A percentile compares a stretch with the other conserved stretches of the same genome.
phyloP scores from a whole-genome alignment of 441 rosid species.

The Adansonia grandidieri region DNA sequence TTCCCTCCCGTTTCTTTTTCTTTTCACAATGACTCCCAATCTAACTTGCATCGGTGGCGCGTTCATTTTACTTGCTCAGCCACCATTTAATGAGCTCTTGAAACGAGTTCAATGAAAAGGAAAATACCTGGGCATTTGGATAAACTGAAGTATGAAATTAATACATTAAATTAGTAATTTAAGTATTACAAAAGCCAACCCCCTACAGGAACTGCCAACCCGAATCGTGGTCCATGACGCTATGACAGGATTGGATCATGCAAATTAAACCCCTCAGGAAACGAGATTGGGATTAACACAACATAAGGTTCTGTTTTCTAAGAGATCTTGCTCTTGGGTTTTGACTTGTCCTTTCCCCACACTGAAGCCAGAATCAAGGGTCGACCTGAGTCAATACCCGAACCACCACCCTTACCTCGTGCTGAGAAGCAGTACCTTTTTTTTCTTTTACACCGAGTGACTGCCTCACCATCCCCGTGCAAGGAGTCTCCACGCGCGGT shows the following conservation, averaged over 20 bases:
- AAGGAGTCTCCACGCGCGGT: conserved; percentile 71
- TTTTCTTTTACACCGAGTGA: background rate
- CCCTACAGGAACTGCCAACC: background rate
- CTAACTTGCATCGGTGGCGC: conserved; percentile 10
- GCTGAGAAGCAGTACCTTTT: conserved; percentile 31
- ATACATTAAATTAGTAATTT: background rate
- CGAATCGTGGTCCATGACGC: background rate
- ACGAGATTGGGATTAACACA: too few relatives aligned
- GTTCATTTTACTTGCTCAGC: background rate
- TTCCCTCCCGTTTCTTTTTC: too few relatives aligned
- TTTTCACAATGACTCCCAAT: background rate
- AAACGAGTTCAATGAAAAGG: too few relatives aligned
- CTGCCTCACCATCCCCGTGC: conserved; percentile 35
- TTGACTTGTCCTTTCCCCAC: background rate
- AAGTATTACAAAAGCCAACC: background rate
- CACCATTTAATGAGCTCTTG: background rate
- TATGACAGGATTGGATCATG: background rate
- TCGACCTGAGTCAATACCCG: conserved; percentile 95
- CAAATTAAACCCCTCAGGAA: too few relatives aligned
- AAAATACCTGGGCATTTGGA: too few relatives aligned
- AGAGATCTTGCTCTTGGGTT: background rate
- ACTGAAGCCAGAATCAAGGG: conserved; percentile 32
- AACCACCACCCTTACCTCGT: conserved; percentile 77
- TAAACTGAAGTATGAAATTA: background rate
- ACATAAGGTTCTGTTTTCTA: too few relatives aligned